These are phyloP conservation scores for Trifolium subterraneum DNA, from an alignment of 306 rosid genomes.

Conservation along the genomic window DNA sequence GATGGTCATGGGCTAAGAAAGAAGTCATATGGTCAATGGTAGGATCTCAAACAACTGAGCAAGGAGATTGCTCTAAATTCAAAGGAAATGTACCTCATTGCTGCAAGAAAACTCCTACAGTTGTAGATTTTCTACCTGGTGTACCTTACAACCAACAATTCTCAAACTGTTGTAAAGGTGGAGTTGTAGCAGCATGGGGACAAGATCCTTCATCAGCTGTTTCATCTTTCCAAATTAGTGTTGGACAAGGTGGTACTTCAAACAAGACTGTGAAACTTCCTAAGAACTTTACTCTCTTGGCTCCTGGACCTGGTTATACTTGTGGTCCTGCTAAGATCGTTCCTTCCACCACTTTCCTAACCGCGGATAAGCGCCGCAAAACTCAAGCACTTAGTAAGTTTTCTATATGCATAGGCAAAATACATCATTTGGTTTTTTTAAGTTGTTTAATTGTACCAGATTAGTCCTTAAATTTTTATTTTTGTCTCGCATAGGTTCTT, in stretches of 20 bases:
- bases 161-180: conserved; percentile 92
- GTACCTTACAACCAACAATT: conserved; percentile 95
- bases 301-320: conserved; percentile 96
- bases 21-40: conserved; percentile 90
- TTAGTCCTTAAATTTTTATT: too few species aligned
- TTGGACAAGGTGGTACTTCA: conserved; percentile 83
- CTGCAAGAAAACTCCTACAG: conserved; percentile 84
- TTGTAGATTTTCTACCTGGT: conserved; percentile 91
- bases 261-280: conserved; percentile 92
- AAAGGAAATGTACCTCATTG: conserved; percentile 88
- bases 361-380: conserved; percentile 83
- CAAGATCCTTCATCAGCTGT: conserved; percentile 79
- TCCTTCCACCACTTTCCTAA: conserved; percentile 76
- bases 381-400: conserved; percentile 89
- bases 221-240: conserved; percentile 85
- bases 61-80: conserved; percentile 97
- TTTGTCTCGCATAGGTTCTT: background rate
- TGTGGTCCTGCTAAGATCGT: conserved; percentile 91
- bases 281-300: conserved; percentile 80
- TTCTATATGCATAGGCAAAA: background rate
- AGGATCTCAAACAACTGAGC: conserved; percentile 89
- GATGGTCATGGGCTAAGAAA: conserved; percentile 93
- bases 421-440: background rate
- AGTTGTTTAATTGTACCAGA: too few species aligned
- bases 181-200: conserved; percentile 92